A percentile compares a stretch with the other conserved stretches of the same genome.
phyloP scores from a whole-genome alignment of 306 rosid species.

The Dryas octopetala region DNA sequence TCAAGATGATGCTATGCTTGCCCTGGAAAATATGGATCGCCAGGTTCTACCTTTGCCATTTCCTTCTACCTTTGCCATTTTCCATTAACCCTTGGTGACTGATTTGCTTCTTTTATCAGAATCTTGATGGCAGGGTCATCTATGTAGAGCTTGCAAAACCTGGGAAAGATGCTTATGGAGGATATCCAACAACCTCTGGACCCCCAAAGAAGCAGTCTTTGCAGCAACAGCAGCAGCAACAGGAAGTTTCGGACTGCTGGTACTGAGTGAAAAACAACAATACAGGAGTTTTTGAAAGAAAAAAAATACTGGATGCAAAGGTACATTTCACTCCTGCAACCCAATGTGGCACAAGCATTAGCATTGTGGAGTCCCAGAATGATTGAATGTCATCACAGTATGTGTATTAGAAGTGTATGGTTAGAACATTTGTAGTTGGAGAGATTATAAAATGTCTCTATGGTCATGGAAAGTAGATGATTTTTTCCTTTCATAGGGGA shows the following conservation, averaged over 20 bases:
- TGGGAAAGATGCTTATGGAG: conserved; percentile 42
- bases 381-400: background rate
- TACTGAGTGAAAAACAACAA: conserved; percentile 42
- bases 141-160: conserved; percentile 70
- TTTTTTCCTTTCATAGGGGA: background rate
- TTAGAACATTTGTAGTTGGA: background rate
- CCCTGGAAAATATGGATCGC: conserved; percentile 84
- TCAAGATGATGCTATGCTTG: conserved; percentile 81
- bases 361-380: background rate
- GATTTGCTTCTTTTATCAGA: conserved; percentile 36
- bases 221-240: conserved; percentile 43
- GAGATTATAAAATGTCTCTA: background rate
- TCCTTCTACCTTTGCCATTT: background rate
- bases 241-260: conserved; percentile 85
- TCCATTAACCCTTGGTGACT: conserved; percentile 8
- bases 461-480: background rate
- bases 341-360: background rate
- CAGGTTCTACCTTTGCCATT: conserved; percentile 49
- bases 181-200: conserved; percentile 56
- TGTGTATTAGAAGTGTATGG: background rate
- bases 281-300: background rate
- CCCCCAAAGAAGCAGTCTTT: conserved; percentile 62
- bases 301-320: background rate
- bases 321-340: conserved; percentile 4
- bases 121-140: conserved; percentile 59